Conservation (phyloP, 2,329 filamentous ascomycete species). For the Ceratocystis diversiconidia region DNA sequence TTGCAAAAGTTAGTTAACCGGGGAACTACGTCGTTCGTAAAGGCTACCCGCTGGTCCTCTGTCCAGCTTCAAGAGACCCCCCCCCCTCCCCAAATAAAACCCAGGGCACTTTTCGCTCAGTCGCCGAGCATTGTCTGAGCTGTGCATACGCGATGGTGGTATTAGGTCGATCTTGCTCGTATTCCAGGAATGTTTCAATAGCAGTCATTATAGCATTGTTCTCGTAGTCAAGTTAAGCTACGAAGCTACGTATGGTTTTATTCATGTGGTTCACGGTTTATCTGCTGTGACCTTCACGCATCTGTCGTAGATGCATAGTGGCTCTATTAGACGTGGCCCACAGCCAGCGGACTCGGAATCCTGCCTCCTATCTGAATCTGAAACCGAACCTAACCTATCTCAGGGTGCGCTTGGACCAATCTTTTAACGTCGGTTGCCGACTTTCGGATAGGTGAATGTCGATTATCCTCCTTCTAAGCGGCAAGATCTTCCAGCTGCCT, state of each 20-base stretch:
- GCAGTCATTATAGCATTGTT: background rate
- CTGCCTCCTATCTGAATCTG: background rate
- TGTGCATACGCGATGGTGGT: background rate
- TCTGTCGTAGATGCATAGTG: background rate
- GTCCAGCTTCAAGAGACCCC: too few species aligned
- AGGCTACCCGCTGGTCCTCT: background rate
- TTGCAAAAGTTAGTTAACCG: background rate
- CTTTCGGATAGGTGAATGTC: background rate
- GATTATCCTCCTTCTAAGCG: background rate
- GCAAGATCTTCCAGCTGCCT: background rate
- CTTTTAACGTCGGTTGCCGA: background rate
- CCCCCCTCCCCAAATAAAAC: background rate
- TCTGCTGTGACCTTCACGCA: too few species aligned
- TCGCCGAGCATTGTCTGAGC: background rate
- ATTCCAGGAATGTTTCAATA: background rate
- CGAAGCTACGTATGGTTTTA: background rate
- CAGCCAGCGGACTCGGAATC: background rate
- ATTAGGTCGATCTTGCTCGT: background rate
- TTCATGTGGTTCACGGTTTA: too few species aligned
- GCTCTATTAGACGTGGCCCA: background rate
- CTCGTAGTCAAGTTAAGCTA: background rate
- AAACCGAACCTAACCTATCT: background rate
- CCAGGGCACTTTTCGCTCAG: background rate
- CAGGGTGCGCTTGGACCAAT: background rate
- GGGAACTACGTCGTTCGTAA: background rate